phyloP scores from a whole-genome alignment of 192 early-diverging fungal genomes.

The Phycomyces blakesleeanus region DNA sequence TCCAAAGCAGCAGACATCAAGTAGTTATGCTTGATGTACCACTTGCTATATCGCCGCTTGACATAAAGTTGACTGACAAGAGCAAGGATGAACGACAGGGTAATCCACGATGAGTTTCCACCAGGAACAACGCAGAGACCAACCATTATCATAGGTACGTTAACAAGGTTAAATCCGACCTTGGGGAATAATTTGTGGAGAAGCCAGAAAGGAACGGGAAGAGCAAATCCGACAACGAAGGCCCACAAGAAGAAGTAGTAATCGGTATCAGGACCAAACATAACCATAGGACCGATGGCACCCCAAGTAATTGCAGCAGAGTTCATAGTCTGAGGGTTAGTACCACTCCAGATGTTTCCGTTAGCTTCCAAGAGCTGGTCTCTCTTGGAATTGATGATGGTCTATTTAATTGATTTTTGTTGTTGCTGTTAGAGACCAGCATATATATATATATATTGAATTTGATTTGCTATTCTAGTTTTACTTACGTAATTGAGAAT shows the following conservation, averaged over 20 bases:
- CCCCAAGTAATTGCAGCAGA: slow-evolving; percentile 64
- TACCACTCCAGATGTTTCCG: slow-evolving; percentile 44
- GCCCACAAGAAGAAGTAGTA: slow-evolving; percentile 46
- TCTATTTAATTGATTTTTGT: too few relatives aligned
- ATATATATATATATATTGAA: too few relatives aligned
- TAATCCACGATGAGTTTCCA: slow-evolving; percentile 30
- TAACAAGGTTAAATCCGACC: slow-evolving; percentile 46
- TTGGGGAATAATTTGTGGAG: slow-evolving; percentile 42
- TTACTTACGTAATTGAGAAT: slow-evolving; percentile 29
- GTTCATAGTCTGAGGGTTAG: slow-evolving; percentile 43
- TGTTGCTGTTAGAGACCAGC: too few relatives aligned
- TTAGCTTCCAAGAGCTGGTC: slow-evolving; percentile 31
- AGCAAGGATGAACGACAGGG: slow-evolving; percentile 45
- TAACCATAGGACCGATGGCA: slow-evolving; percentile 49
- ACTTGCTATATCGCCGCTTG: slow-evolving; percentile 44
- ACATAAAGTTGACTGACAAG: slow-evolving; percentile 43
- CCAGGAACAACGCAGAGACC: slow-evolving; percentile 29
- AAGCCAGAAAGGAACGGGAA: slow-evolving; percentile 49
- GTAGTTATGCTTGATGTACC: slow-evolving; percentile 70
- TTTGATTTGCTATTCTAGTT: too few relatives aligned
- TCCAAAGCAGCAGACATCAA: slow-evolving; percentile 63
- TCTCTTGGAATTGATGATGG: slow-evolving; percentile 14
- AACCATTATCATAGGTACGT: slow-evolving; percentile 37
- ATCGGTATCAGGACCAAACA: slow-evolving; percentile 45
- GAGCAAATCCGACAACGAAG: slow-evolving; percentile 44